Base-by-base conservation (phyloP, 1,284 basidiomycete species). In the Lentinus polychrous region DNA sequence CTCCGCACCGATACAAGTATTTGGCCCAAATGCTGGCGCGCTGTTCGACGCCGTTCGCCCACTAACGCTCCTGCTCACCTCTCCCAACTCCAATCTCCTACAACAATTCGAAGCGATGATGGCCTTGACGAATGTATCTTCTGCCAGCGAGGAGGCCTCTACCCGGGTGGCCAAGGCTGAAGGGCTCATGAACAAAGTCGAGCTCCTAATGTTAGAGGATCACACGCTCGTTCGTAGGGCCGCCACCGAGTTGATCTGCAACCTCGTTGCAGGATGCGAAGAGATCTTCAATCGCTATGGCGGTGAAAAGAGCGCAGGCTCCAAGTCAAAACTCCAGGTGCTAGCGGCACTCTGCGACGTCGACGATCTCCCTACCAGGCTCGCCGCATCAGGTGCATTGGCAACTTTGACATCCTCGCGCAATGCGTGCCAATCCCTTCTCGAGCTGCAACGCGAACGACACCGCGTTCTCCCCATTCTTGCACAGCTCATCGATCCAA, bases 121-220 rank as follows among this genome's bases (percentile, higher is more conserved):
- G 90, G 94, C 94, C 1, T 75, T 99, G 43, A 99, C 95, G 3
- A 99, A 99, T 62, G 69, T 99, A 32, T 85, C 94, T 1, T 93
- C 91, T n/a, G 75, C 88, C 44, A 78, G 78, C 49, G 69, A 79
- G 0, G 75, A 78, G 35, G 66, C 83, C n/a, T 81, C 86, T 2
- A 70, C 75, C 15, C 76, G 81, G 32, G 77, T 94, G 36, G 79
- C 79, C 1, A 69, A 67, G 46, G 68, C 74, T 0, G 73, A 80
- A n/a, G 78, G 80, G 2, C 62, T 94, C 18, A 59, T 91, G 43
- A 72, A 73, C 59, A 82, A 79, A 51, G 72, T 91, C 6, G 92
- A 95, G 60, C 75, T 89, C n/a, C 64, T 91, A 18, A 75, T 97
- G 60, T 68, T 95, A 31, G 88, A 91, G 58, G 90, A 94, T 48